These are phyloP conservation scores for Umbilicus rupestris DNA, from an alignment of 164 flowering plant genomes.

Conservation along the genomic window DNA sequence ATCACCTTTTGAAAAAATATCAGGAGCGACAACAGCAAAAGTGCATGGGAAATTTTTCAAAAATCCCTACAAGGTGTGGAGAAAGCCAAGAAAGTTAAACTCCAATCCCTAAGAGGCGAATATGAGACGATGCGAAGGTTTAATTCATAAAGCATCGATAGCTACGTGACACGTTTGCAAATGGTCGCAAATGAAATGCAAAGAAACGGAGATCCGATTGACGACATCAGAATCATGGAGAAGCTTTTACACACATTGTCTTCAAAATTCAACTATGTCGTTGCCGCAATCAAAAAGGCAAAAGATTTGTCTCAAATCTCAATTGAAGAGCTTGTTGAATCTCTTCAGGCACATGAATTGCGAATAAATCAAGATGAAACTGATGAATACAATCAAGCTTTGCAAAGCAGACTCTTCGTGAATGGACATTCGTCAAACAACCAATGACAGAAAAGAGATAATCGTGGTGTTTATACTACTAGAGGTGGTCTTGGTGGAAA, in stretches of 20 bases:
- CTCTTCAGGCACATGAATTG: no score
- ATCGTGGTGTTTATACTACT: no score
- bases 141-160: background rate
- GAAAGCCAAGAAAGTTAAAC: slow-evolving; percentile 3
- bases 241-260: slow-evolving; percentile 9
- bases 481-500: no score
- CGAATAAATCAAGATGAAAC: no score
- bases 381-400: no score
- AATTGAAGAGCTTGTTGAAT: no score
- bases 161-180: slow-evolving; percentile 7
- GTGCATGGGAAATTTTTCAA: slow-evolving; percentile 7
- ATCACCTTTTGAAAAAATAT: no score
- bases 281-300: no score
- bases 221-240: slow-evolving; percentile 6
- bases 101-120: slow-evolving; percentile 10
- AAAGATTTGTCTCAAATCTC: no score
- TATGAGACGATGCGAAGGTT: slow-evolving; percentile 11
- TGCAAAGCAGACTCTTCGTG: no score
- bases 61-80: background rate
- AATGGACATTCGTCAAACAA: no score
- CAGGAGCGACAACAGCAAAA: slow-evolving; percentile 1
- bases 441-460: no score
- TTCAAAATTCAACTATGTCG: slow-evolving; percentile 8
- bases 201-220: slow-evolving; percentile 1
- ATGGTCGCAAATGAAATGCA: slow-evolving; percentile 12